Base-by-base conservation (phyloP, 1,284 basidiomycete species). In the Heterobasidion occidentale region DNA sequence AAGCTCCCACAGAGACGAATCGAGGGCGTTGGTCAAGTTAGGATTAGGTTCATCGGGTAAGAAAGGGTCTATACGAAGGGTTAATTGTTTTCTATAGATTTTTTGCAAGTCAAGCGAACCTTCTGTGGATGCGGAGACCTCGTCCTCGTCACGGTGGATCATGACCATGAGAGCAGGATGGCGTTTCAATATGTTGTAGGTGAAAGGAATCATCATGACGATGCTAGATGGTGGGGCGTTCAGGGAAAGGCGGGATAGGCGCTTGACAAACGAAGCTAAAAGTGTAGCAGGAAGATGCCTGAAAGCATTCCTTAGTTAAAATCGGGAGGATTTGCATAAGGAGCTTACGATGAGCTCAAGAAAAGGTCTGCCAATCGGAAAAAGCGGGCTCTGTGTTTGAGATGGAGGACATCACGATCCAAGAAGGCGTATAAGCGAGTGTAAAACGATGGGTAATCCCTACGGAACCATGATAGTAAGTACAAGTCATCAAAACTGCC, bases 371-470 rank as follows among this genome's bases (percentile, higher is more conserved):
- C 83, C 61, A 99, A 77, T 45, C 96, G 84, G 80, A 99, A 95
- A 75, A 99, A 99, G 38, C 96, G 84, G 1, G 96, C 89, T 11
- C 96, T 83, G 68, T 98, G 91, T 66, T 92, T 94, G 59, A 92
- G 82, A 67, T 99, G 96, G 20, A 99, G 79, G 2, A 98, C 81
- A 34, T 94, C 83, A 15, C 86, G 77, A 66, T 94, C 89, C 11
- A 99, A 78, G 67, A 98, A 90, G 1, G 84, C 81, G 65, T 99
- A 99, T 3, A 99, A 78, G n/a, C 89, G 84, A 4, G 86, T 90
- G 76, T 98, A 99, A 73, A 99, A 98, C 9, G 86, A 87, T 3
- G 97, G 96, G 67, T 97, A 98, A 68, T 98, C 95, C 36, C 93
- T 94, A 58, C 1, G 45, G 27, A 17, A 19, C 19, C 34, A 51